These are phyloP conservation scores for Globisporangium megalacanthum DNA, from an alignment of 352 stramenopile species.

Conservation along the genomic window DNA sequence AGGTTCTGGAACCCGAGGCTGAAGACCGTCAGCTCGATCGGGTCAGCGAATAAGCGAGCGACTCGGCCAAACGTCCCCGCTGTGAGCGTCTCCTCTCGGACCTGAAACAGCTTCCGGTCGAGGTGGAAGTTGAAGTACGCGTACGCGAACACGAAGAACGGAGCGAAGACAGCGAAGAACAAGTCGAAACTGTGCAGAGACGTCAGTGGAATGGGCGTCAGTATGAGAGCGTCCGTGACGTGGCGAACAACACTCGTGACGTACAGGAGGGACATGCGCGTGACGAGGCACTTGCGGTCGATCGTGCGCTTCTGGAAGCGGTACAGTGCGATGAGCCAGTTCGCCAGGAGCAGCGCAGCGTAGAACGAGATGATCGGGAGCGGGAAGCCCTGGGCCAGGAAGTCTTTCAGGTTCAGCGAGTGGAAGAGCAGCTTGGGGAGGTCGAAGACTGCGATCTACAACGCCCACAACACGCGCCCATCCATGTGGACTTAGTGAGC, in stretches of 20 bases:
- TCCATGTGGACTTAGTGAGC: no score
- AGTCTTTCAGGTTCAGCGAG: slow-evolving; percentile 12
- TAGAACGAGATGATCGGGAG: slow-evolving; percentile 21
- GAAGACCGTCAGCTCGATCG: slow-evolving; percentile 17
- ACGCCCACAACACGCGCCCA: not conserved
- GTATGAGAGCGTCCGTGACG: no score
- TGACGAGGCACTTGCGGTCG: slow-evolving; percentile 11
- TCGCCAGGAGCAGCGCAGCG: slow-evolving; percentile 12
- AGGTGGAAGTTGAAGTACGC: slow-evolving; percentile 20
- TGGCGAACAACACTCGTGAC: no score
- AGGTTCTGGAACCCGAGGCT: slow-evolving; percentile 14
- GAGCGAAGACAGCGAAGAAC: slow-evolving; percentile 30
- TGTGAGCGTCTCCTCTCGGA: slow-evolving; percentile 2
- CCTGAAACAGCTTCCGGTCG: slow-evolving; percentile 12
- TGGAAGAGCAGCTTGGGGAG: slow-evolving; percentile 22
- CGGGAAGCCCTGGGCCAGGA: slow-evolving; percentile 20
- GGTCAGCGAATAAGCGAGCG: slow-evolving; percentile 20
- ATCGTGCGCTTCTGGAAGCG: slow-evolving; percentile 16
- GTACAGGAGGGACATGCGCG: slow-evolving; percentile 17
- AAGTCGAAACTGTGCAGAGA: slow-evolving; percentile 12
- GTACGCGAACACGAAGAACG: slow-evolving; percentile 17
- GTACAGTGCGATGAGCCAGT: slow-evolving; percentile 24
- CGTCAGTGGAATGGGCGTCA: no score
- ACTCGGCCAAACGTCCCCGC: slow-evolving; percentile 14
- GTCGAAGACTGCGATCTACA: slow-evolving; percentile 15